Evolutionary conservation across 1,139 yeast genomes (phyloP).

Genomic region (Blastobotrys apis): DNA sequence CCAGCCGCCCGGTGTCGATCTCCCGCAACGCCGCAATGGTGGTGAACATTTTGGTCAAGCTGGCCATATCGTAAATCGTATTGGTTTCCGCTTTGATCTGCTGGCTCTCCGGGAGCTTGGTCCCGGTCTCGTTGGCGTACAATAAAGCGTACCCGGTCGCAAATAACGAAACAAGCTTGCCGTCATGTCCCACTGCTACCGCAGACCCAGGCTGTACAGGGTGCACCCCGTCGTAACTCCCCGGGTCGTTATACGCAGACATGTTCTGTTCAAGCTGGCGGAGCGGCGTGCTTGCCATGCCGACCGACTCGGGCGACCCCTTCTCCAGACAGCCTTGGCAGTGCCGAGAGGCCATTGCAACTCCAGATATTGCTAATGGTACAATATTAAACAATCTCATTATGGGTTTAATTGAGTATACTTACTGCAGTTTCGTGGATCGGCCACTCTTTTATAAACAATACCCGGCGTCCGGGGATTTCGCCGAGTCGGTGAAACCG

Average conservation of each 20-base stretch:
- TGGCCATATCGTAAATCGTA: slow-evolving; percentile 19
- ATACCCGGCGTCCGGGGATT: too few relatives aligned
- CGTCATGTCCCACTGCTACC: slow-evolving; percentile 16
- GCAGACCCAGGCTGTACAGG: slow-evolving; percentile 17
- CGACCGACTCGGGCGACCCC: slow-evolving; percentile 18
- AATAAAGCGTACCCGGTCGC: slow-evolving; percentile 17
- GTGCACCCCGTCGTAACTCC: slow-evolving; percentile 11
- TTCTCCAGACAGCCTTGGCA: slow-evolving; percentile 2
- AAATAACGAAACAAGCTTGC: slow-evolving; percentile 13
- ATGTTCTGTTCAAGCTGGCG: slow-evolving; percentile 13
- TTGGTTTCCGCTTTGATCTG: slow-evolving; percentile 10
- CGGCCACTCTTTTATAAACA: too few relatives aligned
- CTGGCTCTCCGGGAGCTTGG: slow-evolving; percentile 9
- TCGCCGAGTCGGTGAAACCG: too few relatives aligned
- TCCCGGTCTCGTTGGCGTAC: slow-evolving; percentile 15
- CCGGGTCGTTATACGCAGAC: slow-evolving; percentile 10
- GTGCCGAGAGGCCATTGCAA: too few relatives aligned
- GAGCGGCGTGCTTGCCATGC: slow-evolving; percentile 13
- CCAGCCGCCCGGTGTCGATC: slow-evolving; percentile 13
- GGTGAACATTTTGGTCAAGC: slow-evolving; percentile 19
- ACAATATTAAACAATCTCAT: too few relatives aligned
- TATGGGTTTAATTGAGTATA: too few relatives aligned
- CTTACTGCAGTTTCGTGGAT: too few relatives aligned
- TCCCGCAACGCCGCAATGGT: slow-evolving; percentile 19
- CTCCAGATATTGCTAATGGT: too few relatives aligned